phyloP scores from a whole-genome alignment of 805 yeast genomes.

The Wickerhamiella hasegawae region DNA sequence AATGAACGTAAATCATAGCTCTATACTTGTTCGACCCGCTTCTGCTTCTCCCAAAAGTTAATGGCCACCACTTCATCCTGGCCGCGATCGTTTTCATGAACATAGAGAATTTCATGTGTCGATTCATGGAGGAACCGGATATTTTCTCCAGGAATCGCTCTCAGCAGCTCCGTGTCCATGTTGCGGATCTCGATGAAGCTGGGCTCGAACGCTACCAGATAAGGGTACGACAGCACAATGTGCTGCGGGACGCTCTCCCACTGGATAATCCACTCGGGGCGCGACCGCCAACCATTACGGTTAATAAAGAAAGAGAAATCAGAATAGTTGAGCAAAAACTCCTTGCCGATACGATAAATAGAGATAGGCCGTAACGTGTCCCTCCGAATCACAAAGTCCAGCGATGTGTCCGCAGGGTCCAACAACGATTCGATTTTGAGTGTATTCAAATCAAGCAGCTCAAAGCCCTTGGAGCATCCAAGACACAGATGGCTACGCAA shows the following conservation, averaged over 20 bases:
- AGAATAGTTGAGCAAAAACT: slow-evolving; percentile 75
- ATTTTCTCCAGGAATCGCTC: slow-evolving; percentile 86
- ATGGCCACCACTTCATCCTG: slow-evolving; percentile 82
- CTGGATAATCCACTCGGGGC: slow-evolving; percentile 82
- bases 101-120: slow-evolving; percentile 86
- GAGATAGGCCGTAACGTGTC: slow-evolving; percentile 81
- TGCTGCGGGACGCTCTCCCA: slow-evolving; percentile 96
- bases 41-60: slow-evolving; percentile 55
- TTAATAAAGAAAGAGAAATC: slow-evolving; percentile 92
- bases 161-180: slow-evolving; percentile 66
- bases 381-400: slow-evolving; percentile 78
- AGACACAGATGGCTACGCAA: slow-evolving; percentile 78
- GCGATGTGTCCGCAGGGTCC: slow-evolving; percentile 96
- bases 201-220: slow-evolving; percentile 76
- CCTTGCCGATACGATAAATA: slow-evolving; percentile 76
- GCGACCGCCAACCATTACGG: slow-evolving; percentile 89
- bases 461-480: slow-evolving; percentile 94
- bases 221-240: slow-evolving; percentile 89
- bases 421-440: slow-evolving; percentile 75
- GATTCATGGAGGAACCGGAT: slow-evolving; percentile 77
- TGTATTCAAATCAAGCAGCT: slow-evolving; percentile 73
- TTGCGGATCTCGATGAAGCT: slow-evolving; percentile 85
- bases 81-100: slow-evolving; percentile 79
- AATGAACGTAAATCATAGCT: background rate
- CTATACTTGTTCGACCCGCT: background rate